These are phyloP conservation scores for Baorangia bicolor DNA, from an alignment of 768 basidiomycete species.

Conservation along the genomic window DNA sequence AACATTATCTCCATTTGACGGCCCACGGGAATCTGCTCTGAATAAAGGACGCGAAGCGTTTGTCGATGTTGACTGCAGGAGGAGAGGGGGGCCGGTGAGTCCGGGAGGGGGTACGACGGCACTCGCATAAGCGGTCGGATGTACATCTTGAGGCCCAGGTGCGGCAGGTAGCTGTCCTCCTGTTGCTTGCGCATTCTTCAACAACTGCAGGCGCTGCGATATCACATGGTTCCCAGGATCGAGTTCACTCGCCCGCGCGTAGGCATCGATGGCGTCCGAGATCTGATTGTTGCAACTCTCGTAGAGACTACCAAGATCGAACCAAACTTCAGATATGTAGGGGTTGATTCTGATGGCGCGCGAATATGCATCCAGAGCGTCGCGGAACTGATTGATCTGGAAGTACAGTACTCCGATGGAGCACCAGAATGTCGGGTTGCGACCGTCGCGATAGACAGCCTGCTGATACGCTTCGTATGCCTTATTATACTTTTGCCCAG, in stretches of 20 bases:
- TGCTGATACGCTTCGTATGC: slow-evolving; percentile 99
- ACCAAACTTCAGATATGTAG: slow-evolving; percentile 81
- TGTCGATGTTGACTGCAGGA: slow-evolving; percentile 48
- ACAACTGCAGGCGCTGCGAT: slow-evolving; percentile 71
- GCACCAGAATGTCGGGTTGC: slow-evolving; percentile 99
- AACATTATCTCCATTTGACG: slow-evolving; percentile 36
- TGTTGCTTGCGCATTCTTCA: slow-evolving; percentile 76
- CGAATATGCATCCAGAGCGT: slow-evolving; percentile 98
- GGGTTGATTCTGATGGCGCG: slow-evolving; percentile 98
- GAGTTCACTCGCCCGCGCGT: slow-evolving; percentile 91
- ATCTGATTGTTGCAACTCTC: slow-evolving; percentile 99
- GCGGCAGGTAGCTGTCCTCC: slow-evolving; percentile 80
- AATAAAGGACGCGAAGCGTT: slow-evolving; percentile 44
- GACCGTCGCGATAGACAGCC: slow-evolving; percentile 97
- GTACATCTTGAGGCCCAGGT: slow-evolving; percentile 92
- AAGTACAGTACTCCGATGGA: slow-evolving; percentile 99
- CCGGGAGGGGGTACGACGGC: slow-evolving; percentile 70
- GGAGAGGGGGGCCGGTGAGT: slow-evolving; percentile 63
- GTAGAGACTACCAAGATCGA: slow-evolving; percentile 94
- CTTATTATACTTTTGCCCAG: slow-evolving; percentile 97
- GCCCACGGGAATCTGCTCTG: slow-evolving; percentile 67
- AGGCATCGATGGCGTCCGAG: slow-evolving; percentile 97
- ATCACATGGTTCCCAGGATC: slow-evolving; percentile 86
- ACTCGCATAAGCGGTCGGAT: slow-evolving; percentile 91
- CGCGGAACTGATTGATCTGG: slow-evolving; percentile 99